Evolutionary conservation across 2,329 filamentous ascomycete genomes (phyloP).

Genomic region (Phialophora tarda): DNA sequence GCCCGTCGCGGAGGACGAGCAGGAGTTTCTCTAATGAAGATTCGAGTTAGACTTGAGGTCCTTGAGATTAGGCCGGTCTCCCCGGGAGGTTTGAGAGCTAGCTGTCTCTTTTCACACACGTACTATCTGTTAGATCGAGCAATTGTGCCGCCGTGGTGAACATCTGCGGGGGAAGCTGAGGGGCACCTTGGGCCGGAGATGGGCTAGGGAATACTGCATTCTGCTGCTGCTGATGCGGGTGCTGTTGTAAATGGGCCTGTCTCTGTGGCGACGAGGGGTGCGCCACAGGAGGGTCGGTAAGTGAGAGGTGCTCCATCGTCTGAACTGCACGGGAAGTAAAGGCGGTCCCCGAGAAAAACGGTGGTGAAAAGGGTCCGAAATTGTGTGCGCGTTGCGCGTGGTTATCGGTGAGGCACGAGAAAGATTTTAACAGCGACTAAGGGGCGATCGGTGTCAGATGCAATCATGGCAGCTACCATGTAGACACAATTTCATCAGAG

Average conservation of each 20-base stretch:
- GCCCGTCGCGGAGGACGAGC: conserved; percentile 86
- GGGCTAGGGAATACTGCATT: conserved; percentile 33
- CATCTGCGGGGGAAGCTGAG: conserved; percentile 77
- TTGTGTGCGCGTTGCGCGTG: not conserved
- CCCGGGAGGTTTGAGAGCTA: not conserved
- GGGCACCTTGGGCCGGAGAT: conserved; percentile 47
- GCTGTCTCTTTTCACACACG: conserved; percentile 46
- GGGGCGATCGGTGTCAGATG: not conserved
- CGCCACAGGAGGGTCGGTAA: conserved; percentile 38
- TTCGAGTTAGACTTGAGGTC: not conserved
- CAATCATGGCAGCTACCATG: conserved; percentile 26
- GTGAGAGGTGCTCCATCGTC: conserved; percentile 42
- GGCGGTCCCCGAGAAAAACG: too few species aligned
- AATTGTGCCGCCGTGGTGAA: conserved; percentile 97
- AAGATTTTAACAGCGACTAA: not conserved
- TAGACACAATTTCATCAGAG: not conserved
- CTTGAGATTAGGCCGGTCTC: not conserved
- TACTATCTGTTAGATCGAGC: conserved; percentile 96
- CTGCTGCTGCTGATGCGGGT: conserved; percentile 27
- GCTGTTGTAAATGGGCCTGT: conserved; percentile 25
- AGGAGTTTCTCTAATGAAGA: conserved; percentile 80
- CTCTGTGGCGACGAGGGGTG: conserved; percentile 28
- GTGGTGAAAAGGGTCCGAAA: not conserved
- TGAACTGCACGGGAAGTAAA: too few species aligned
- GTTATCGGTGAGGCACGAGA: conserved; percentile 17